Conservation (phyloP, 129 eudicot species). For the Cynara cardunculus region DNA sequence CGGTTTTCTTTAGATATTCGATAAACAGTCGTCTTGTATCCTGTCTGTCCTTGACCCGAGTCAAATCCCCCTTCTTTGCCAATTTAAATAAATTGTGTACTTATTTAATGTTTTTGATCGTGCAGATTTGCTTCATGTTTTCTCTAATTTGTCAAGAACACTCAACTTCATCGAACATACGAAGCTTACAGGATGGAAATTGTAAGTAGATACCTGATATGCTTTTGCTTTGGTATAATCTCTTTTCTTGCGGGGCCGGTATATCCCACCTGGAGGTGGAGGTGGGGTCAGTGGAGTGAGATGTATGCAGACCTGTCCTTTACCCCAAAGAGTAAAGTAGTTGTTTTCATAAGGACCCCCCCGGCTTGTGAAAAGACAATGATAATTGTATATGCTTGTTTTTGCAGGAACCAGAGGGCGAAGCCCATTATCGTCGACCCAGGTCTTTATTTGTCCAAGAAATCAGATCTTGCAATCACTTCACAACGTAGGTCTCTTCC, state of each 20-base stretch:
- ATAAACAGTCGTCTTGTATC: background rate
- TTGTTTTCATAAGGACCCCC: background rate
- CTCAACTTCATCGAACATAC: conserved; percentile 91
- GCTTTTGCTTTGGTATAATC: background rate
- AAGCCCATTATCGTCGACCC: conserved; percentile 92
- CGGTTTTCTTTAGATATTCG: background rate
- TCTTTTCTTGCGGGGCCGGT: background rate
- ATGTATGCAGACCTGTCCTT: too few relatives aligned
- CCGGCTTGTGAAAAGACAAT: background rate
- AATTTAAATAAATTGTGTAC: background rate
- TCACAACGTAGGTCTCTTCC: conserved; percentile 91
- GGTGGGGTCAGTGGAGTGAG: background rate
- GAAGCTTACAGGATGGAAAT: conserved; percentile 90
- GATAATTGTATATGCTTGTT: background rate
- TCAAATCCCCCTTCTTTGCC: too few relatives aligned
- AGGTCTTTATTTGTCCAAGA: conserved; percentile 87
- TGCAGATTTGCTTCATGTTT: conserved; percentile 92
- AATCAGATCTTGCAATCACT: conserved; percentile 89
- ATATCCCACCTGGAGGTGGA: background rate
- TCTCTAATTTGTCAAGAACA: conserved; percentile 84
- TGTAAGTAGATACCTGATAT: conserved; percentile 44
- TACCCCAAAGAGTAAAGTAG: background rate
- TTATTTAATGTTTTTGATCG: conserved; percentile 5
- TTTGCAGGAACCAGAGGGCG: conserved; percentile 88
- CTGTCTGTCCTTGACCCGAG: too few relatives aligned